Conservation (phyloP, 495 filamentous ascomycete species). For the Collariella sp. region DNA sequence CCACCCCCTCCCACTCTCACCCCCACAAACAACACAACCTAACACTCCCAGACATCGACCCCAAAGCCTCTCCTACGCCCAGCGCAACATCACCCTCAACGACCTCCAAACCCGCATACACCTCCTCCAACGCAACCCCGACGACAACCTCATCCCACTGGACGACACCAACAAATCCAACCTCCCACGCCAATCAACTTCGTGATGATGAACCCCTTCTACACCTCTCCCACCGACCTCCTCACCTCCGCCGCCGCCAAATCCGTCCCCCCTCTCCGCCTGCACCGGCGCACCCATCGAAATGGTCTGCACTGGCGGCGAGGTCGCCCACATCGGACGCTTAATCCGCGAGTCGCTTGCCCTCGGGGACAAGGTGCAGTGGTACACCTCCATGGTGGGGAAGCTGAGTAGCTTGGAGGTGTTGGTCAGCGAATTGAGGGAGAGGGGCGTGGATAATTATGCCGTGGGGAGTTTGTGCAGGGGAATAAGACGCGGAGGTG, state of each 20-base stretch:
- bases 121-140: constrained; percentile 45
- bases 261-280: constrained; percentile 58
- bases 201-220: constrained; percentile 93
- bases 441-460: constrained; percentile 60
- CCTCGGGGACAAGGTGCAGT: constrained; percentile 54
- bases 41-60: constrained; percentile 60
- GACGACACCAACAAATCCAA: constrained; percentile 45
- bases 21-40: constrained; percentile 9
- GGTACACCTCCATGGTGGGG: constrained; percentile 91
- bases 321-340: constrained; percentile 66
- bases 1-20: background rate
- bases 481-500: constrained; percentile 75
- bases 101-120: constrained; percentile 54
- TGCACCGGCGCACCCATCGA: constrained; percentile 79
- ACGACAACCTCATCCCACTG: constrained; percentile 53
- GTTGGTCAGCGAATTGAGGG: constrained; percentile 53
- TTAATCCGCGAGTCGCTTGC: constrained; percentile 66
- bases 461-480: constrained; percentile 72
- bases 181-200: constrained; percentile 66
- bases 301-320: constrained; percentile 82
- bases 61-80: constrained; percentile 57
- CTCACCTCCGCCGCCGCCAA: constrained; percentile 56
- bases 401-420: constrained; percentile 62
- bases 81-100: constrained; percentile 56
- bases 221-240: constrained; percentile 63